phyloP scores from a whole-genome alignment of 1,284 basidiomycete species.

The Tremellales sp. region DNA sequence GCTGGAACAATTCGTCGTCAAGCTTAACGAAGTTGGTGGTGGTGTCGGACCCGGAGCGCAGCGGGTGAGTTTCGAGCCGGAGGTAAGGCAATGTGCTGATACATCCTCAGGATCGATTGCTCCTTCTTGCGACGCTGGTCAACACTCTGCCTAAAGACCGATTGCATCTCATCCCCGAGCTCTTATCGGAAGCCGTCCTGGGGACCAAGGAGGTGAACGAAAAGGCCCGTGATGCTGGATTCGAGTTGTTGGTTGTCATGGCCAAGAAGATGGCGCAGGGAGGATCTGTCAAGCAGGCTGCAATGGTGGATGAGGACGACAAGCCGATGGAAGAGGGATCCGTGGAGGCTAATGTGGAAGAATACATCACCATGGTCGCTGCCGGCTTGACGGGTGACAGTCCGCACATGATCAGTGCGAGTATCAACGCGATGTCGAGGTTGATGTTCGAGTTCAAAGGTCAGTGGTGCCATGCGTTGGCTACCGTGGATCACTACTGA shows the following conservation, averaged over 20 bases:
- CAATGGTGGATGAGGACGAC: constrained; percentile 73
- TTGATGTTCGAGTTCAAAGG: constrained; percentile 96
- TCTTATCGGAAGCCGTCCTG: constrained; percentile 94
- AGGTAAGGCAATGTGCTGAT: background rate
- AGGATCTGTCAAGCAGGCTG: constrained; percentile 72
- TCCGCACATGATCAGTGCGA: constrained; percentile 98
- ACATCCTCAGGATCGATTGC: constrained; percentile 67
- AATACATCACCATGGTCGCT: constrained; percentile 95
- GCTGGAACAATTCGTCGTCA: constrained; percentile 56
- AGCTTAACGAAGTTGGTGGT: constrained; percentile 57
- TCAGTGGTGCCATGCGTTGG: constrained; percentile 38
- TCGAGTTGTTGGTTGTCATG: constrained; percentile 87
- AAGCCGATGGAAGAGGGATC: constrained; percentile 55
- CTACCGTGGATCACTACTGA: background rate
- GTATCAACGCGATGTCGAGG: constrained; percentile 88
- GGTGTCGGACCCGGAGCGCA: constrained; percentile 80
- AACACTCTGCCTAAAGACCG: constrained; percentile 64
- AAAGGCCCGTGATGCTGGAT: constrained; percentile 82
- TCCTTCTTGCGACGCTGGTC: constrained; percentile 71
- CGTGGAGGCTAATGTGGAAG: constrained; percentile 78
- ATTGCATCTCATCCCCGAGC: constrained; percentile 78
- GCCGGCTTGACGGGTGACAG: constrained; percentile 89
- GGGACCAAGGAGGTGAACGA: constrained; percentile 98
- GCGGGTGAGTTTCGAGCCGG: constrained; percentile 55
- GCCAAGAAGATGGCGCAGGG: constrained; percentile 87